Evolutionary conservation across 257 asterid genomes (phyloP).

Genomic region (Solanum rostratum): DNA sequence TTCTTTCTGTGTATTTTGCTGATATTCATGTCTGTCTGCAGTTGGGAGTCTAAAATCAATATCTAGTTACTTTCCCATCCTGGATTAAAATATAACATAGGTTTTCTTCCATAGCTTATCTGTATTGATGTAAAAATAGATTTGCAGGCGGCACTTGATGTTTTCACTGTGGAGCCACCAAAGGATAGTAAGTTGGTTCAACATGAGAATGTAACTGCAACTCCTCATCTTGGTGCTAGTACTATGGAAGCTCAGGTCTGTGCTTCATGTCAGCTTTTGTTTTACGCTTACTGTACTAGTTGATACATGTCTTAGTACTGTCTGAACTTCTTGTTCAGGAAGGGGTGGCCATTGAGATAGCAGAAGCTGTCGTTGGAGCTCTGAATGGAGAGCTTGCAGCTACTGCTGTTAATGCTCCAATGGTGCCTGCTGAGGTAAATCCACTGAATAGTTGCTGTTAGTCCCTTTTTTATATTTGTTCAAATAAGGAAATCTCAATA

Average conservation of each 20-base stretch:
- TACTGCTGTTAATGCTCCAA: conserved; percentile 95
- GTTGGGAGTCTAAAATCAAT: background rate
- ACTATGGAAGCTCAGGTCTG: conserved; percentile 96
- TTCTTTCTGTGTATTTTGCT: background rate
- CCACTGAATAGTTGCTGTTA: background rate
- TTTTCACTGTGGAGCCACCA: conserved; percentile 90
- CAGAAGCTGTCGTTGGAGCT: conserved; percentile 97
- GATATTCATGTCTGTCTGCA: background rate
- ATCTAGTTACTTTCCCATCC: background rate
- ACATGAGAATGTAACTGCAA: conserved; percentile 63
- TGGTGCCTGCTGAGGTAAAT: conserved; percentile 90
- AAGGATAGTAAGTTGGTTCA: conserved; percentile 73
- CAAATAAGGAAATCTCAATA: background rate
- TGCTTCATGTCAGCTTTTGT: background rate
- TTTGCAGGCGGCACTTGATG: conserved; percentile 96
- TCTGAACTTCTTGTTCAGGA: conserved; percentile 37
- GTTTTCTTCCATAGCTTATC: background rate
- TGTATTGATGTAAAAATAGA: background rate
- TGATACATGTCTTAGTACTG: background rate
- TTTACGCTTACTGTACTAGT: background rate
- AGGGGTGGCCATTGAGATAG: conserved; percentile 95
- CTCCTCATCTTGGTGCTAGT: conserved; percentile 98
- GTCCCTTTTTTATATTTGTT: background rate
- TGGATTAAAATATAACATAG: background rate
- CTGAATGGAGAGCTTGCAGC: conserved; percentile 91